Conservation (phyloP, 176 grass and related monocot genomes). For the Neostapfia colusana region DNA sequence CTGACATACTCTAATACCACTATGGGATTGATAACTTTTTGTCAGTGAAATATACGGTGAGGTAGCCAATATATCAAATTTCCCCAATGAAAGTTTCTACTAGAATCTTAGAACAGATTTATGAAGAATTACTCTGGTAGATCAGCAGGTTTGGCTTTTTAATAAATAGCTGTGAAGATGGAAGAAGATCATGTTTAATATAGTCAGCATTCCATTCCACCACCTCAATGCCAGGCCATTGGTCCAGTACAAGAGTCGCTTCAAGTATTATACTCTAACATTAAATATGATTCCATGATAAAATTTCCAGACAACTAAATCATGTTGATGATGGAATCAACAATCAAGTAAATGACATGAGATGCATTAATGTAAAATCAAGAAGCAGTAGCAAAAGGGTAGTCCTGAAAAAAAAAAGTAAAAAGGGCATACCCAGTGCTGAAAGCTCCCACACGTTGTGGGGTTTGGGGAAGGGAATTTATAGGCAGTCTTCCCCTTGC, state of each 20-base stretch:
- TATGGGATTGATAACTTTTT: conserved; percentile 14
- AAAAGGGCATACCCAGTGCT: too few relatives aligned
- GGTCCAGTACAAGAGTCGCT: conserved; percentile 6
- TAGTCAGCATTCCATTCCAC: conserved; percentile 22
- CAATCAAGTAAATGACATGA: background rate
- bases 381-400: conserved; percentile 17
- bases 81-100: background rate
- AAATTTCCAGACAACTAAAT: background rate
- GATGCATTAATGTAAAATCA: conserved; percentile 2
- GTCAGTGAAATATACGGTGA: conserved; percentile 11
- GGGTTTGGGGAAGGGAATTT: too few relatives aligned
- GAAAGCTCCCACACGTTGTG: too few relatives aligned
- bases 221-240: background rate
- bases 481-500: too few relatives aligned
- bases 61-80: conserved; percentile 7
- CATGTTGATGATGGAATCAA: conserved; percentile 27
- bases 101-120: background rate
- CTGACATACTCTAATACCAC: conserved; percentile 7
- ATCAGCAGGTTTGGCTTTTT: conserved; percentile 17
- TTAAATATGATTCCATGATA: conserved; percentile 16
- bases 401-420: background rate
- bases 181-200: conserved; percentile 8
- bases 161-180: conserved; percentile 10
- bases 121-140: background rate
- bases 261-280: conserved; percentile 1